Evolutionary conservation across 768 basidiomycete species (phyloP).

Genomic region (Scleroderma citrinum): DNA sequence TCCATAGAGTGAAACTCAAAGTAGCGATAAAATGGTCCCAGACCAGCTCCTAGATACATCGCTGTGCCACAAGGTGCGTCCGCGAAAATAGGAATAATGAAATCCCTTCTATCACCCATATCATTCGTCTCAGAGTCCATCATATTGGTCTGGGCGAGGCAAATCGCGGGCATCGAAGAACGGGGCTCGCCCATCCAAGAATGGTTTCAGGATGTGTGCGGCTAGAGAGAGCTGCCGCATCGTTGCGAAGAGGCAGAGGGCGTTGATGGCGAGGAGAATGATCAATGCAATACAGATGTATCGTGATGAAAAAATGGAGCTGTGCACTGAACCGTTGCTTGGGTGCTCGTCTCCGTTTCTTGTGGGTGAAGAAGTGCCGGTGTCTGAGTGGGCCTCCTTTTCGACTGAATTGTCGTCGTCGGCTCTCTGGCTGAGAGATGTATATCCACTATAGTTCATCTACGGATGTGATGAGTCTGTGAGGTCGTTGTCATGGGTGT

Average conservation of each 20-base stretch:
- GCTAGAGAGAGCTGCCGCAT: slow-evolving; percentile 12
- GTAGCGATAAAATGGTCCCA: not conserved
- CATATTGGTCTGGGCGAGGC: slow-evolving; percentile 26
- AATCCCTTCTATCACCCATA: not conserved
- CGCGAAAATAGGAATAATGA: not conserved
- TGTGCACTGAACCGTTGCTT: slow-evolving; percentile 1
- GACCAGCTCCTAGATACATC: not conserved
- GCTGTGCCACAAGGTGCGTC: too few species aligned
- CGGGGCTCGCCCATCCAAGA: slow-evolving; percentile 5
- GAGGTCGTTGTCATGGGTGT: not conserved
- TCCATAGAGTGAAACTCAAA: not conserved
- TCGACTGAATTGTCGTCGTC: slow-evolving; percentile 10
- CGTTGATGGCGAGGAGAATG: slow-evolving; percentile 18
- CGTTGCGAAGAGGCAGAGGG: slow-evolving; percentile 14
- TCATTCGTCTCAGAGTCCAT: slow-evolving; percentile 18
- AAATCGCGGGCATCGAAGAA: slow-evolving; percentile 22
- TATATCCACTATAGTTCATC: slow-evolving; percentile 14
- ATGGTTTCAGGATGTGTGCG: slow-evolving; percentile 13
- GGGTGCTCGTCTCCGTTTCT: not conserved
- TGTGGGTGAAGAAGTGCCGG: not conserved
- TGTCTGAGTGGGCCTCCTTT: slow-evolving; percentile 1
- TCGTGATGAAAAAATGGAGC: not conserved
- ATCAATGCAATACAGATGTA: slow-evolving; percentile 15
- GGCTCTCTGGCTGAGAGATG: slow-evolving; percentile 2
- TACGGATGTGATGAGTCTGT: slow-evolving; percentile 4